Conservation (phyloP, 176 grass and related monocot species). For the Aegilops tauschii region DNA sequence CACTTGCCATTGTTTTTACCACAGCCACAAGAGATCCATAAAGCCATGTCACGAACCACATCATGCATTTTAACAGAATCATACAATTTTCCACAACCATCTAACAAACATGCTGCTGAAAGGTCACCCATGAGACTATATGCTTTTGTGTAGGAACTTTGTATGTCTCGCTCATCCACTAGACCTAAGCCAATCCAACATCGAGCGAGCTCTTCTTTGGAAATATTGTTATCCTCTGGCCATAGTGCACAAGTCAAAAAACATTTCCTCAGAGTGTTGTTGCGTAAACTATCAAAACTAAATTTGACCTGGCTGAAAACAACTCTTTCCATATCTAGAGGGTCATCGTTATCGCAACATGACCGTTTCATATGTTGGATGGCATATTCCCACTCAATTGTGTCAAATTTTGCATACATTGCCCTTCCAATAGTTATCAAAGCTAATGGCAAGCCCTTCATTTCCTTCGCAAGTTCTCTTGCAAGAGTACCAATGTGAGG, state of each 20-base stretch:
- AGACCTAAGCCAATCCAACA: slow-evolving; percentile 23
- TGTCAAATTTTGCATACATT: slow-evolving; percentile 9
- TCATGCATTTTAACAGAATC: slow-evolving; percentile 18
- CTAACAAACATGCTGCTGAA: not conserved
- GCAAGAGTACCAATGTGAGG: not conserved
- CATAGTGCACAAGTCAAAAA: slow-evolving; percentile 24
- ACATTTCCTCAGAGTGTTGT: not conserved
- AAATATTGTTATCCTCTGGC: not conserved
- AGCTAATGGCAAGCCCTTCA: slow-evolving; percentile 35
- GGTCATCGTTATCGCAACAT: not conserved
- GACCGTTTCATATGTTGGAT: slow-evolving; percentile 3
- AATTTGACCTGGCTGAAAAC: too few species aligned
- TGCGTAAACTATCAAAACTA: too few species aligned
- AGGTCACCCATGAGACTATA: not conserved
- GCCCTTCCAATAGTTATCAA: slow-evolving; percentile 11
- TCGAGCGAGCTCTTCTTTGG: not conserved
- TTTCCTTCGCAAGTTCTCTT: not conserved
- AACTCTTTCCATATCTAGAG: too few species aligned
- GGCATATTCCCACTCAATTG: slow-evolving; percentile 1
- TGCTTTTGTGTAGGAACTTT: not conserved
- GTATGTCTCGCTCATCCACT: not conserved
- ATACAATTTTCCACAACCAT: not conserved
- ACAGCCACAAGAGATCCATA: slow-evolving; percentile 23
- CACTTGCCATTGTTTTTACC: slow-evolving; percentile 27
- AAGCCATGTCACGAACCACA: slow-evolving; percentile 35